Conservation (phyloP, 148 eudicot genomes). For the Diospyros kaki region DNA sequence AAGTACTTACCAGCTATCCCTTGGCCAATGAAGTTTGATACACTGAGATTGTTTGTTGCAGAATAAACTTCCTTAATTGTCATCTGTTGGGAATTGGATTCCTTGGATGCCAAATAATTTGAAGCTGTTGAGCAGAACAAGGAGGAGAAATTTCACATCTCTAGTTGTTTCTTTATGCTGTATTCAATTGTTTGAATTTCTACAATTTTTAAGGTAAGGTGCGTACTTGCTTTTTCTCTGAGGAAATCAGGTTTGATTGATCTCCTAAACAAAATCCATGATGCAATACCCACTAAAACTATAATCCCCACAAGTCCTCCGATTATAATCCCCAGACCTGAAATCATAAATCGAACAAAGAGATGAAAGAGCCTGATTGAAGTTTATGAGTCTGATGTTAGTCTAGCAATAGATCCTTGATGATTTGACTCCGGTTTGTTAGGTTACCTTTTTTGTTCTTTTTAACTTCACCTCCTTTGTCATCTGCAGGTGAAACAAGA, state of each 20-base stretch:
- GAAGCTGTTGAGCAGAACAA: conserved; percentile 14
- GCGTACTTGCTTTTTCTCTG: conserved; percentile 15
- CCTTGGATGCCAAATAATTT: conserved; percentile 10
- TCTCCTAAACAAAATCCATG: conserved; percentile 20
- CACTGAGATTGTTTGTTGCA: conserved; percentile 39
- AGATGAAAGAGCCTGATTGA: too few species aligned
- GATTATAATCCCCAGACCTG: conserved; percentile 34
- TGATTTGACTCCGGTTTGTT: too few species aligned
- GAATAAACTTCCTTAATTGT: conserved; percentile 29
- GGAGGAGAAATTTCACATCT: not conserved
- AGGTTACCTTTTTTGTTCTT: conserved; percentile 3
- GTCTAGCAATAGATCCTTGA: too few species aligned
- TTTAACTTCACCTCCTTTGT: conserved; percentile 9
- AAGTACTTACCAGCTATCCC: conserved; percentile 43
- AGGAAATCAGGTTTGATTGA: conserved; percentile 2
- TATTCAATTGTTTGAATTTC: not conserved
- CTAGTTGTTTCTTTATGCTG: not conserved
- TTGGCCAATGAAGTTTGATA: conserved; percentile 44
- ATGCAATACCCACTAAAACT: conserved; percentile 11
- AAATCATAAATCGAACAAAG: not conserved
- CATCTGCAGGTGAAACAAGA: conserved; percentile 15
- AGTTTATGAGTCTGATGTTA: too few species aligned
- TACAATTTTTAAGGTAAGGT: not conserved
- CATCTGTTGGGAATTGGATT: conserved; percentile 18
- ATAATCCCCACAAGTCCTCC: conserved; percentile 25